Percentiles rank a stretch among this genome's conserved stretches.
phyloP scores from a whole-genome alignment of 495 filamentous ascomycete genomes.

The Trichoderma orchidacearum region DNA sequence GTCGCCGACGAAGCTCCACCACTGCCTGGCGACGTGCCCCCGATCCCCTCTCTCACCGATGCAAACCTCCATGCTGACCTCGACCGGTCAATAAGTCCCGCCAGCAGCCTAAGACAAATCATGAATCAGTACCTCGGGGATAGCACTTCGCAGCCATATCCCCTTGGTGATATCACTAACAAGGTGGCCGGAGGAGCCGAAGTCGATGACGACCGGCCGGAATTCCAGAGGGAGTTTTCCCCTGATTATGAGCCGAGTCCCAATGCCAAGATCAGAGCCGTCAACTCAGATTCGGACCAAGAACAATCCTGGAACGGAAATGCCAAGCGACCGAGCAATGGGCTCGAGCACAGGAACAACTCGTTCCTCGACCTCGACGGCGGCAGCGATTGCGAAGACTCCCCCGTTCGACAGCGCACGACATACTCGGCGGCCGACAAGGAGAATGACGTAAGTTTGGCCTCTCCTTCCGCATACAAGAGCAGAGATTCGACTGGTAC shows the following conservation, averaged over 20 bases:
- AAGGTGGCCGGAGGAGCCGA: background rate
- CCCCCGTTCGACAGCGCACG: constrained; percentile 12
- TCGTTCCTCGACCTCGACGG: constrained; percentile 22
- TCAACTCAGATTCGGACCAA: constrained; percentile 22
- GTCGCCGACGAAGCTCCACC: constrained; percentile 36
- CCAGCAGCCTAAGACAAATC: constrained; percentile 72
- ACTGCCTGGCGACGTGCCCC: constrained; percentile 18
- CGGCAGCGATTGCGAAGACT: constrained; percentile 20
- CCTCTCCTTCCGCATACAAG: constrained; percentile 18
- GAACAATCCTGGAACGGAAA: constrained; percentile 4
- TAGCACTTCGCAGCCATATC: constrained; percentile 11
- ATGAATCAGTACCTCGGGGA: constrained; percentile 74
- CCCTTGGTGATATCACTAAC: constrained; percentile 3
- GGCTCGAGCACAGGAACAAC: constrained; percentile 10
- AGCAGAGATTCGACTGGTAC: background rate
- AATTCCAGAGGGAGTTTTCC: constrained; percentile 40
- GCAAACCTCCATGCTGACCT: background rate
- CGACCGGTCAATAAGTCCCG: constrained; percentile 45
- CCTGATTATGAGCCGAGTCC: constrained; percentile 49
- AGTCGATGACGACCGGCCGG: constrained; percentile 12
- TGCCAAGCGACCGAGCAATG: constrained; percentile 8
- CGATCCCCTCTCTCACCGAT: background rate
- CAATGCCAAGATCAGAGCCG: constrained; percentile 42
- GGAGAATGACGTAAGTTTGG: constrained; percentile 10
- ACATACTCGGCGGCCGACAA: constrained; percentile 1